phyloP scores from a whole-genome alignment of 1,139 yeast species.

The Casaregolazyma suthepensis region DNA sequence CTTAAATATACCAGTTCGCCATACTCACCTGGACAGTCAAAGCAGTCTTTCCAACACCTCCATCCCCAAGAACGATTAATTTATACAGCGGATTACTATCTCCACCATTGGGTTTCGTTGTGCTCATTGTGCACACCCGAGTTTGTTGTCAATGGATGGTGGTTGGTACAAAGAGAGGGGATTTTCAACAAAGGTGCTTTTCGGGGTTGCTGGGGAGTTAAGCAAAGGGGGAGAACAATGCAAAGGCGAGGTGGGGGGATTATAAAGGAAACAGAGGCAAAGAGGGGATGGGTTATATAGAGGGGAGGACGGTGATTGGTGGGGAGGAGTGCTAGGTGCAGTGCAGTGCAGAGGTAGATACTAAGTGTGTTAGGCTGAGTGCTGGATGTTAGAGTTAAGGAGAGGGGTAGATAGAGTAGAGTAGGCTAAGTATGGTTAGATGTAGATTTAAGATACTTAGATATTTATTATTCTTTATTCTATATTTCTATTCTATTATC shows the following conservation, averaged over 20 bases:
- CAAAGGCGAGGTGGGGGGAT: background rate
- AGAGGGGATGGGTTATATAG: no score
- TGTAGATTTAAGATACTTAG: no score
- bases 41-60: constrained; percentile 98
- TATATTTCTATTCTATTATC: no score
- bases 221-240: background rate
- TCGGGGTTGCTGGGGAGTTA: background rate
- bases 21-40: constrained; percentile 62
- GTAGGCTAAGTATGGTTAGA: no score
- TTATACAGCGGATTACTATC: constrained; percentile 28
- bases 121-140: constrained; percentile 1
- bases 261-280: background rate
- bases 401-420: no score
- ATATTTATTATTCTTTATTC: no score
- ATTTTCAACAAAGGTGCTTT: background rate
- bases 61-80: constrained; percentile 51
- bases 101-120: constrained; percentile 18
- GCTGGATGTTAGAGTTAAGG: no score
- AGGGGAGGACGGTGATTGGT: no score
- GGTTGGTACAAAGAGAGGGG: background rate
- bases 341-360: no score
- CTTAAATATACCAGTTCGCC: no score
- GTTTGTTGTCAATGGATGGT: background rate
- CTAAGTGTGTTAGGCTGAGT: no score
- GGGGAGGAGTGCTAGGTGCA: no score